Conservation (phyloP, 2,329 filamentous ascomycete species). For the Paraphaeosphaeria sporulosa region DNA sequence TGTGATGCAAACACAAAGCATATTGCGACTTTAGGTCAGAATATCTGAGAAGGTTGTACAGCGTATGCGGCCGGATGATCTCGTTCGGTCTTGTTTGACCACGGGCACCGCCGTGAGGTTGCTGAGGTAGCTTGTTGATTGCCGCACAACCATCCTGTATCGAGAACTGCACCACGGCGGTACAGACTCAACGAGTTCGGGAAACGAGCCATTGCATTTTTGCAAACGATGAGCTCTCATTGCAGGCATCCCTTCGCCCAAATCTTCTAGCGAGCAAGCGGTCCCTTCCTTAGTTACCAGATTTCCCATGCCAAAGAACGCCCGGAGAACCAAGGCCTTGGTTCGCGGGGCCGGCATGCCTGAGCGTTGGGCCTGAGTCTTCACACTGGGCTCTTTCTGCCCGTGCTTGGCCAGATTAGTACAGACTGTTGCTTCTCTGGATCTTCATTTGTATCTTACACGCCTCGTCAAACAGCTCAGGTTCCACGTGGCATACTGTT, state of each 20-base stretch:
- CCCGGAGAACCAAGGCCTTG: constrained; percentile 27
- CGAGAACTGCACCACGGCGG: constrained; percentile 11
- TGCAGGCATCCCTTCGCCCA: constrained; percentile 11
- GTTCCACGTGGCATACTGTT: constrained; percentile 20
- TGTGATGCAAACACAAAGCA: not conserved
- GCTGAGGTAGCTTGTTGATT: constrained; percentile 16
- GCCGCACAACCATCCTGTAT: constrained; percentile 13
- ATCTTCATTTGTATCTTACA: constrained; percentile 13
- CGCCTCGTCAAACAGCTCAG: constrained; percentile 2
- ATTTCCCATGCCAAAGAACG: constrained; percentile 20
- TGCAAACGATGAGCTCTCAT: not conserved
- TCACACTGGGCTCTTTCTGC: constrained; percentile 20
- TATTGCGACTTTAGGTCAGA: not conserved
- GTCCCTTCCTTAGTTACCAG: constrained; percentile 18
- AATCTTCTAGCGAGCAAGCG: not conserved
- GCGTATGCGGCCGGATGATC: constrained; percentile 24
- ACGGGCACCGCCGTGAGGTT: constrained; percentile 18
- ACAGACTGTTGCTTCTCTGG: not conserved
- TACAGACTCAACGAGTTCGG: constrained; percentile 1
- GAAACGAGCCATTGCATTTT: not conserved
- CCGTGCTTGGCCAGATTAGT: constrained; percentile 19
- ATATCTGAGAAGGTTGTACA: constrained; percentile 7
- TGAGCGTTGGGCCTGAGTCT: constrained; percentile 18
- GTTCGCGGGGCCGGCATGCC: constrained; percentile 24
- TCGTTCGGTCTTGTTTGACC: constrained; percentile 15